These are phyloP conservation scores for Thraustotheca clavata DNA, from an alignment of 352 stramenopile species.

Conservation along the genomic window DNA sequence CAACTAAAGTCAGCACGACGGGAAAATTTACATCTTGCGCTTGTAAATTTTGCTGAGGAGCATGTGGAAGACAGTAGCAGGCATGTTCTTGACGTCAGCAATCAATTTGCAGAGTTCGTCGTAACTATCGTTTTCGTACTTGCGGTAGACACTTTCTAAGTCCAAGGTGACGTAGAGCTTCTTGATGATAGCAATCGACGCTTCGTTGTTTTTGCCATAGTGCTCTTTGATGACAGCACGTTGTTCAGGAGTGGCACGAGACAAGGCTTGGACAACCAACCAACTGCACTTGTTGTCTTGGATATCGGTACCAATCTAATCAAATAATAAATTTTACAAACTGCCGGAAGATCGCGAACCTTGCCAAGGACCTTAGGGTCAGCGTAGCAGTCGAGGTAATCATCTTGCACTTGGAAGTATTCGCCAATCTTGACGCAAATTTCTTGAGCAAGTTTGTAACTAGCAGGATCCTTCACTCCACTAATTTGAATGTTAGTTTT, in stretches of 20 bases:
- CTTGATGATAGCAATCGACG: constrained; percentile 87
- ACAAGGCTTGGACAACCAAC: constrained; percentile 94
- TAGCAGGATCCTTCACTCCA: constrained; percentile 70
- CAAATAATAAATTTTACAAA: background rate
- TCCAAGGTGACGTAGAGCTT: constrained; percentile 91
- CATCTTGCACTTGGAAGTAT: constrained; percentile 99
- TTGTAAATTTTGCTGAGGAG: constrained; percentile 97
- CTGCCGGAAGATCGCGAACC: constrained; percentile 21
- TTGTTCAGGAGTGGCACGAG: constrained; percentile 10
- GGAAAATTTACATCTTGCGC: constrained; percentile 82
- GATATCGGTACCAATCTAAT: constrained; percentile 94
- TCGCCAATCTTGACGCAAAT: constrained; percentile 96
- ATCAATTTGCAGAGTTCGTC: constrained; percentile 72
- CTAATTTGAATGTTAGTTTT: constrained; percentile 25
- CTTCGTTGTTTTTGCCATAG: constrained; percentile 81
- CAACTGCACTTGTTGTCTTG: constrained; percentile 99
- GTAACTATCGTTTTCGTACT: constrained; percentile 93
- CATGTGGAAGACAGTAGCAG: constrained; percentile 88
- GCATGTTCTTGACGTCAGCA: constrained; percentile 74
- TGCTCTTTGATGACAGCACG: constrained; percentile 66
- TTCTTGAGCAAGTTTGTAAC: constrained; percentile 80
- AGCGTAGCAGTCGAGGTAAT: constrained; percentile 98
- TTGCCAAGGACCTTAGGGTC: constrained; percentile 90
- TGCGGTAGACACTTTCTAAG: constrained; percentile 78
- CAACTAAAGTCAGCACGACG: background rate